These are phyloP conservation scores for Rhytidiadelphus loreus DNA, from an alignment of 225 moss, liverwort and hornwort species.

Conservation along the genomic window DNA sequence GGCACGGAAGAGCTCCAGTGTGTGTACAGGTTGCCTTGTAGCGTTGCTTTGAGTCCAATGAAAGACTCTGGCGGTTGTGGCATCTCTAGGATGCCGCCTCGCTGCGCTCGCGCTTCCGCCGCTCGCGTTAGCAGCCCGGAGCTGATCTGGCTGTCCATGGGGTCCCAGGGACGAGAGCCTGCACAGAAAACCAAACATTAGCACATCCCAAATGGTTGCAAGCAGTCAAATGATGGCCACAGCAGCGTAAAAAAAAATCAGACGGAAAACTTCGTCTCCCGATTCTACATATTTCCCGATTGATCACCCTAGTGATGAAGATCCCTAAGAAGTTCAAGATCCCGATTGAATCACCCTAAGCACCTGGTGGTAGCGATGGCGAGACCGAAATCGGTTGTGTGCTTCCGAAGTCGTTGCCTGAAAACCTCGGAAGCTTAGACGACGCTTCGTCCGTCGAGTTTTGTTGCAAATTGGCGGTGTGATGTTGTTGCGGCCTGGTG, in stretches of 20 bases:
- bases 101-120: conserved; percentile 42
- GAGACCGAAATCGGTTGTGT: not conserved
- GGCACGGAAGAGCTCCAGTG: conserved; percentile 34
- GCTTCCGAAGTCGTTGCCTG: conserved; percentile 10
- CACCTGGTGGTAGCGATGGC: conserved; percentile 17
- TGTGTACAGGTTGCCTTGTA: conserved; percentile 34
- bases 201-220: not conserved
- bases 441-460: conserved; percentile 4
- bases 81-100: conserved; percentile 15
- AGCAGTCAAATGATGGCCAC: not conserved
- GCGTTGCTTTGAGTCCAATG: conserved; percentile 37
- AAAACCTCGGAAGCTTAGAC: conserved; percentile 28
- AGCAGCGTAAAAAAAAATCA: not conserved
- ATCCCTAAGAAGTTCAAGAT: not conserved
- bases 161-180: not conserved
- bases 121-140: conserved; percentile 37
- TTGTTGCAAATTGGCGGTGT: not conserved
- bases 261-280: not conserved
- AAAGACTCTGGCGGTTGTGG: conserved; percentile 27
- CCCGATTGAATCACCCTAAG: not conserved
- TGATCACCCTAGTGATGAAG: not conserved
- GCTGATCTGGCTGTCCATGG: conserved; percentile 31
- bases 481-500: conserved; percentile 1
- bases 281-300: not conserved
- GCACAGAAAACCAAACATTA: not conserved